Evolutionary conservation across 805 yeast genomes (phyloP).

Genomic region (Pichia californica): DNA sequence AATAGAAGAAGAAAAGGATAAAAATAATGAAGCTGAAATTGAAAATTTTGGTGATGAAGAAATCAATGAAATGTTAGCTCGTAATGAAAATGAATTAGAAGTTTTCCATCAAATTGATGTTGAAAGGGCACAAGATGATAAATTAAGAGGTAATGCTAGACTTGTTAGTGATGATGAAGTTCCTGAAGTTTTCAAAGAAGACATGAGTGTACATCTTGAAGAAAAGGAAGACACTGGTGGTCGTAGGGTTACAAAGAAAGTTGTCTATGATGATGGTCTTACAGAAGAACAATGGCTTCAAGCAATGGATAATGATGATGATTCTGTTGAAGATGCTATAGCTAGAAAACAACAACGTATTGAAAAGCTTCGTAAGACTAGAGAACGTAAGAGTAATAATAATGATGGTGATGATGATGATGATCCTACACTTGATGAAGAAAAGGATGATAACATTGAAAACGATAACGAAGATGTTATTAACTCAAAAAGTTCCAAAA

Average conservation of each 20-base stretch:
- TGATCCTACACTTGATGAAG: no score
- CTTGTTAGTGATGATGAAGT: constrained; percentile 65
- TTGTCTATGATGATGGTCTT: constrained; percentile 58
- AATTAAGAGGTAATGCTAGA: constrained; percentile 34
- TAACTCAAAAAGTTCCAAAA: constrained; percentile 19
- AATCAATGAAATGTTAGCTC: constrained; percentile 63
- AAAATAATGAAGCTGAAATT: constrained; percentile 32
- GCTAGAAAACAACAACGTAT: constrained; percentile 38
- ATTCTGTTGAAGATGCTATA: constrained; percentile 54
- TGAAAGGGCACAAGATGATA: constrained; percentile 39
- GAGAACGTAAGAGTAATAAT: constrained; percentile 12
- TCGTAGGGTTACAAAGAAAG: constrained; percentile 57
- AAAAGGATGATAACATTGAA: constrained; percentile 1
- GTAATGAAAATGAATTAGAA: constrained; percentile 54
- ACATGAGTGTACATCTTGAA: constrained; percentile 40
- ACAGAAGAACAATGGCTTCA: constrained; percentile 76
- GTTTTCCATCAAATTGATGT: constrained; percentile 55
- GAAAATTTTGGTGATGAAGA: constrained; percentile 63
- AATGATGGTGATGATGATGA: constrained; percentile 10
- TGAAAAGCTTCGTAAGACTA: constrained; percentile 32
- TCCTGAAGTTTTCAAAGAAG: constrained; percentile 71
- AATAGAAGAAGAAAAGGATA: constrained; percentile 61
- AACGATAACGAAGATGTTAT: constrained; percentile 9
- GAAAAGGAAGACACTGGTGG: constrained; percentile 42
- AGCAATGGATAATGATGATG: constrained; percentile 71